Conservation (phyloP, 306 rosid species). For the Vigna radiata region DNA sequence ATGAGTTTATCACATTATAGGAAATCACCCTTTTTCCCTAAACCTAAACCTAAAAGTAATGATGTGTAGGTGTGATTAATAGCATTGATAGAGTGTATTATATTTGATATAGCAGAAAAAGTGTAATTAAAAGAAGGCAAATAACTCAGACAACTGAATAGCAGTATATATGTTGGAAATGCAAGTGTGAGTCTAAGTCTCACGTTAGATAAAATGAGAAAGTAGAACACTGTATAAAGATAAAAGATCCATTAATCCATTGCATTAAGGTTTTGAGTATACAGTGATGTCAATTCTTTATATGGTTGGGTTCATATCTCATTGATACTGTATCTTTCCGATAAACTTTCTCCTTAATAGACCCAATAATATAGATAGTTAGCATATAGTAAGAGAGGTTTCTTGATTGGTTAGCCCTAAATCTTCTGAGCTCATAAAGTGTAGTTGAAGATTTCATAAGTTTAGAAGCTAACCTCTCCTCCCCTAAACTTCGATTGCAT, state of each 20-base stretch:
- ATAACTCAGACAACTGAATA: neutral
- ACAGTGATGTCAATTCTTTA: too few relatives aligned
- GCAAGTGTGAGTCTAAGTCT: too few relatives aligned
- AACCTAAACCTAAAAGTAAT: neutral
- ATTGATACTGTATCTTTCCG: too few relatives aligned
- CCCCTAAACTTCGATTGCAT: neutral
- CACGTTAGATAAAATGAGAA: too few relatives aligned
- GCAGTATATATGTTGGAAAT: too few relatives aligned
- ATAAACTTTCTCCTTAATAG: too few relatives aligned
- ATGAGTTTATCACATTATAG: neutral
- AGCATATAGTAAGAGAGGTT: neutral
- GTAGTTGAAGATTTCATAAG: neutral
- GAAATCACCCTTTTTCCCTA: neutral
- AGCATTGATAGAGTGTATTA: neutral
- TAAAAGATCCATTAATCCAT: too few relatives aligned
- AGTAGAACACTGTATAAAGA: too few relatives aligned
- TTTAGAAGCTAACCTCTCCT: slow-evolving; percentile 8
- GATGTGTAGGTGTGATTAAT: neutral
- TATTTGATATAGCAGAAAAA: neutral
- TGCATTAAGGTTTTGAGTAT: too few relatives aligned
- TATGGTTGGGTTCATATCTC: too few relatives aligned
- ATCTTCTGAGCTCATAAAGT: neutral
- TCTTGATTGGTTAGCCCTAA: neutral
- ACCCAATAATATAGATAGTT: too few relatives aligned
- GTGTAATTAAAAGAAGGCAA: neutral